These are phyloP conservation scores for Jacaranda copaia DNA, from an alignment of 257 asterid species.

Conservation along the genomic window DNA sequence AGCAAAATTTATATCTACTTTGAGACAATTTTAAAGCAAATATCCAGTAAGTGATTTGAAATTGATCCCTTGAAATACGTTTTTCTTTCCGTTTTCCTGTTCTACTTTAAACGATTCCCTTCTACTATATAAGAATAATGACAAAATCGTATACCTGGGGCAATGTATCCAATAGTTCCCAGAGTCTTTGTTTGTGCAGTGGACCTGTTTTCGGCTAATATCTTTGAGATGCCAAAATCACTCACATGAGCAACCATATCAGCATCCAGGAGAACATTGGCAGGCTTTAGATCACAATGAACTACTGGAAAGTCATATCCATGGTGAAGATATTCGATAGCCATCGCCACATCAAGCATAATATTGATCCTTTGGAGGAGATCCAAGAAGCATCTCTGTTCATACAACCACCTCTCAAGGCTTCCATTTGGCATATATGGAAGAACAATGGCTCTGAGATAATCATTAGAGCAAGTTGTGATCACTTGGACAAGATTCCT, in stretches of 20 bases:
- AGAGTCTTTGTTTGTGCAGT: constrained; percentile 42
- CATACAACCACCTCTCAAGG: constrained; percentile 43
- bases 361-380: constrained; percentile 37
- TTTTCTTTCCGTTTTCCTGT: no score
- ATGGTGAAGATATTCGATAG: constrained; percentile 51
- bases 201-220: constrained; percentile 26
- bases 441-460: constrained; percentile 41
- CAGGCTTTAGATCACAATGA: constrained; percentile 52
- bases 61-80: no score
- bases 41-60: no score
- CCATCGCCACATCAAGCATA: constrained; percentile 50
- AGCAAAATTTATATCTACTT: not conserved
- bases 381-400: constrained; percentile 4
- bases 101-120: no score
- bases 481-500: constrained; percentile 50
- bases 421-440: constrained; percentile 54
- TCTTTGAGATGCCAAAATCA: constrained; percentile 56
- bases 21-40: not conserved
- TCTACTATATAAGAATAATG: no score
- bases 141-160: constrained; percentile 42
- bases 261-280: constrained; percentile 44
- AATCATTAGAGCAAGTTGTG: constrained; percentile 42
- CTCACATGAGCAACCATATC: constrained; percentile 51
- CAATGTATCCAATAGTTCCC: constrained; percentile 51
- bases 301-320: constrained; percentile 41